Evolutionary conservation across 1,284 basidiomycete species (phyloP), one percentile per base, ranked within the genome.

Genomic region (Tremellales sp.): DNA sequence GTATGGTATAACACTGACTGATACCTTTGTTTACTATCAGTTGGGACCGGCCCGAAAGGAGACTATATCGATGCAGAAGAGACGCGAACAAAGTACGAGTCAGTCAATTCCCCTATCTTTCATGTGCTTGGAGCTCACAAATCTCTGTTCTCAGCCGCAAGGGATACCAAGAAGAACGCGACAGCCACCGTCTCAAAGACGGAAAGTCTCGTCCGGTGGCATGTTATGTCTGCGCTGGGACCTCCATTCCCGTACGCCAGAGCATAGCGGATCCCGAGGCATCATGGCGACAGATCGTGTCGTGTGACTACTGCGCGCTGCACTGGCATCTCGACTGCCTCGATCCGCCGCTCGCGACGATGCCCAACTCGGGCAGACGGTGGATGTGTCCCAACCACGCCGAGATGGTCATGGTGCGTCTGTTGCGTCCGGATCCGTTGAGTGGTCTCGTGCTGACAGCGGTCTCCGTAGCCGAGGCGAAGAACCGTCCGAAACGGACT

Each of bases 341-440:
- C 27, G 84, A 87, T 60, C 95, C 94, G 16, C 94, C 95, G 2
- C 75, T 97, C 58, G 77, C 85, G 18, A 79, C 78, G 37, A 85
- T 97, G 81, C 95, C 95, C 3, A 80, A 85, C 22, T 81, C 86
- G 47, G 82, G 82, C 55, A 85, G 85, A 74, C 95, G 93, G 72
- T 99, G 95, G 94, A 97, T 94, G 89, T 99, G 94, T 73, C 95
- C 95, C 2, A 90, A 92, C 62, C 94, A 98, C 68, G 83, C 84
- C 24, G 88, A 94, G 52, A 82, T 84, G 53, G 78, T 86, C 48
- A 70, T 87, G 53, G 66, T 68, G 43, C 48, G 60, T 53, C 8
- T 22, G 19, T n/a, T 40, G 12, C 19, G 19, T 33, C 40, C 16
- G 13, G 48, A 37, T 31, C 22, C 47, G 40, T n/a, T n/a, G n/a